Conservation (phyloP, 2,329 filamentous ascomycete genomes). For the Aspergillus vadensis region DNA sequence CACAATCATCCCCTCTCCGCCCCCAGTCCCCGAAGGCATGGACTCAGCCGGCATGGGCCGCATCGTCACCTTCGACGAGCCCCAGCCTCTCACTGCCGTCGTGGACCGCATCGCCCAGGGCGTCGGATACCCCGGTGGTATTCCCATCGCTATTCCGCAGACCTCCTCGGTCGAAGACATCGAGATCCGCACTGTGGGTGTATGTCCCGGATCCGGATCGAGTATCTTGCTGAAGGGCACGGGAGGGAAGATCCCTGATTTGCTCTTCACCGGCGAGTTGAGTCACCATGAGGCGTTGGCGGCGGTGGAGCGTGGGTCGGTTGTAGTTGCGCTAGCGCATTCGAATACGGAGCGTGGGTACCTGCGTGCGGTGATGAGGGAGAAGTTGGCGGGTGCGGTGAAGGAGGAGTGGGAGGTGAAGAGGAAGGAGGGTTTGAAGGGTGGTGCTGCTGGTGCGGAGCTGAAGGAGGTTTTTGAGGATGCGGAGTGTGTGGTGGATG, state of each 20-base stretch:
- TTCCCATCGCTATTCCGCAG: conserved; percentile 66
- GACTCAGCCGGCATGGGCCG: conserved; percentile 63
- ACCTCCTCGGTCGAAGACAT: conserved; percentile 56
- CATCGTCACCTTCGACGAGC: conserved; percentile 56
- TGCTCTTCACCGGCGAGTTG: conserved; percentile 90
- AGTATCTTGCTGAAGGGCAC: conserved; percentile 66
- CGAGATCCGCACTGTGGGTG: conserved; percentile 69
- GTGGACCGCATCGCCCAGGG: conserved; percentile 63
- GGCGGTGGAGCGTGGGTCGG: conserved; percentile 79
- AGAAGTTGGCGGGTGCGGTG: conserved; percentile 64
- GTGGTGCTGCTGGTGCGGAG: conserved; percentile 32
- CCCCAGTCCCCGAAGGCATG: conserved; percentile 39
- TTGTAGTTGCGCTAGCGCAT: conserved; percentile 84
- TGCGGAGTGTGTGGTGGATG: conserved; percentile 63
- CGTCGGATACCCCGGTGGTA: conserved; percentile 68
- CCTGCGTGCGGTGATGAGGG: conserved; percentile 69
- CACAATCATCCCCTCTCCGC: conserved; percentile 54
- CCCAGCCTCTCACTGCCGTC: conserved; percentile 58
- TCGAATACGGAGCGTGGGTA: conserved; percentile 91
- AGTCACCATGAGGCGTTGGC: conserved; percentile 88
- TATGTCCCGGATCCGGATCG: conserved; percentile 87
- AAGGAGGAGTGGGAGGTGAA: conserved; percentile 56
- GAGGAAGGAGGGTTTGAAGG: conserved; percentile 44
- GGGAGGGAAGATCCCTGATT: conserved; percentile 59
- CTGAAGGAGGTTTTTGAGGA: conserved; percentile 55